Conservation (phyloP, 768 basidiomycete species). For the Trametes meyenii region DNA sequence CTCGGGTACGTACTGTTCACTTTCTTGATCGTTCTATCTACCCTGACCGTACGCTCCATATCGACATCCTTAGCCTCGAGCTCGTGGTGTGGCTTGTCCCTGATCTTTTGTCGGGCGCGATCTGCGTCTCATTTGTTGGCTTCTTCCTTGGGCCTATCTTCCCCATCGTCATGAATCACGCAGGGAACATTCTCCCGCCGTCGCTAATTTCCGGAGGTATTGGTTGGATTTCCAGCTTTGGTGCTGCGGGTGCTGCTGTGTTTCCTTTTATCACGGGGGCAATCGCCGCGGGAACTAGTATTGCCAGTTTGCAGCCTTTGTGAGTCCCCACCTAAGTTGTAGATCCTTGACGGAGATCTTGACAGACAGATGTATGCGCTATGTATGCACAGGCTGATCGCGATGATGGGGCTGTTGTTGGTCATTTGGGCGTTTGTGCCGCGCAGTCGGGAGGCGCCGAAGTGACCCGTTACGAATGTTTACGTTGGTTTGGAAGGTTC, state of each 20-base stretch:
- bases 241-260: conserved; percentile 51
- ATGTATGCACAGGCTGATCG: conserved; percentile 13
- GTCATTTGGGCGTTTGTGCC: conserved; percentile 27
- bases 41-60: conserved; percentile 22
- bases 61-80: conserved; percentile 46
- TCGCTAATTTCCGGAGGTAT: conserved; percentile 45
- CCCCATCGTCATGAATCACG: conserved; percentile 46
- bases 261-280: conserved; percentile 56
- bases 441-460: not conserved
- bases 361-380: not conserved
- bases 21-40: not conserved
- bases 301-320: conserved; percentile 51
- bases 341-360: not conserved
- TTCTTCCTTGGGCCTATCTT: conserved; percentile 53
- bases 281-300: conserved; percentile 45
- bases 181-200: conserved; percentile 45
- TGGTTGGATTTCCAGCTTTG: conserved; percentile 57
- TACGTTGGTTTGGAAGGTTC: no score
- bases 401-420: conserved; percentile 27
- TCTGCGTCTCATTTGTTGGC: conserved; percentile 59
- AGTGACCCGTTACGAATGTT: not conserved
- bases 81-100: conserved; percentile 62
- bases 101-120: conserved; percentile 53
- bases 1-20: conserved; percentile 35
- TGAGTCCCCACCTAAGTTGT: conserved; percentile 30